These are phyloP conservation scores for Scheffersomyces cryptocercus DNA, from an alignment of 1,139 yeast species.

Conservation along the genomic window DNA sequence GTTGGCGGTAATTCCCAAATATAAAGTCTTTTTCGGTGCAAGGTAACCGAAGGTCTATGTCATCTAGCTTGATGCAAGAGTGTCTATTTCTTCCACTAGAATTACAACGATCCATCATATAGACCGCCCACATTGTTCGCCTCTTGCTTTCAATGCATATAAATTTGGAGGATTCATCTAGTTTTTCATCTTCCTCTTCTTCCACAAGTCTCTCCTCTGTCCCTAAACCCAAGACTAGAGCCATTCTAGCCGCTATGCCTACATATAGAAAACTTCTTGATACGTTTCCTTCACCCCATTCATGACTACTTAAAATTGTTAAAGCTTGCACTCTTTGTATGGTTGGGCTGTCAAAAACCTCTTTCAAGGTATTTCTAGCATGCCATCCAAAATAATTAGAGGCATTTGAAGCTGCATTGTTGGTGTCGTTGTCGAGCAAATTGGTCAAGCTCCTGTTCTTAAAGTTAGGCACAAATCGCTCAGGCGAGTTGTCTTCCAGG, in stretches of 20 bases:
- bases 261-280: conserved; percentile 37
- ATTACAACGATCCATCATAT: conserved; percentile 45
- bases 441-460: conserved; percentile 1
- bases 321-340: conserved; percentile 39
- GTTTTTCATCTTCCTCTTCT: conserved; percentile 11
- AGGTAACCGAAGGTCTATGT: conserved; percentile 24
- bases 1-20: conserved; percentile 18
- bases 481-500: conserved; percentile 25
- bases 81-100: conserved; percentile 37
- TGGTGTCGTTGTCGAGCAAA: conserved; percentile 3
- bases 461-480: conserved; percentile 22
- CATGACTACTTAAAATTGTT: conserved; percentile 37
- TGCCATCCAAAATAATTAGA: conserved; percentile 43
- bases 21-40: conserved; percentile 24
- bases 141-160: conserved; percentile 31
- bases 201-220: conserved; percentile 15
- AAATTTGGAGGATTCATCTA: conserved; percentile 12
- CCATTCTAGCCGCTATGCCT: conserved; percentile 44
- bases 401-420: conserved; percentile 25
- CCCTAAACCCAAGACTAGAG: conserved; percentile 35
- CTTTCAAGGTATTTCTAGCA: conserved; percentile 28
- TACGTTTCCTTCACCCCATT: conserved; percentile 44
- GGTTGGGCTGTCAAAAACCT: conserved; percentile 39
- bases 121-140: conserved; percentile 41
- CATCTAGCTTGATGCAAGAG: conserved; percentile 28